phyloP scores from a whole-genome alignment of 192 early-diverging fungal species.

The Haplosporangium gracile region DNA sequence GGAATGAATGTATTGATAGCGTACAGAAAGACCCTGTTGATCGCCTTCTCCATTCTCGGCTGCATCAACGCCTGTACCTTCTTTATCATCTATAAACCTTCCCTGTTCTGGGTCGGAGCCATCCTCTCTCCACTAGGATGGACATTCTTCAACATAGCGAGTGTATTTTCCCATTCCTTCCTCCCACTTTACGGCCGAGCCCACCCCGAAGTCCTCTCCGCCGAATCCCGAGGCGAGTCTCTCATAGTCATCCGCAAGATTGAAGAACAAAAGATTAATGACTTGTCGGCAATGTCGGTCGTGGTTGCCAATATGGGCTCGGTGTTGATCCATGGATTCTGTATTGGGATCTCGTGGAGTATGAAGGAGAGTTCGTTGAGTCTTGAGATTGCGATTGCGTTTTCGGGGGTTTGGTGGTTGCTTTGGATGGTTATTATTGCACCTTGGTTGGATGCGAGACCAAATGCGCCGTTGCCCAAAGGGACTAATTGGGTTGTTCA shows the following conservation, averaged over 20 bases:
- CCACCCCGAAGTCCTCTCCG: conserved; percentile 46
- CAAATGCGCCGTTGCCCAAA: conserved; percentile 57
- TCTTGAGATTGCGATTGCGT: conserved; percentile 49
- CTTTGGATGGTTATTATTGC: conserved; percentile 50
- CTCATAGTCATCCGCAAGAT: conserved; percentile 5
- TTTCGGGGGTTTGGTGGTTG: conserved; percentile 65
- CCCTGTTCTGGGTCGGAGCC: conserved; percentile 36
- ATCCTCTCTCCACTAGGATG: conserved; percentile 43
- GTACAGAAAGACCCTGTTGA: conserved; percentile 48
- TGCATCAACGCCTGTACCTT: conserved; percentile 27
- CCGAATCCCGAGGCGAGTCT: conserved; percentile 16
- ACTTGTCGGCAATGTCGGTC: conserved; percentile 41
- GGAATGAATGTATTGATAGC: conserved; percentile 1
- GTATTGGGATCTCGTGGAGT: conserved; percentile 37
- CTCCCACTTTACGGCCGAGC: conserved; percentile 55
- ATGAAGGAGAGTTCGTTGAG: conserved; percentile 21
- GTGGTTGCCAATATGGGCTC: conserved; percentile 12
- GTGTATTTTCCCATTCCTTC: conserved; percentile 61
- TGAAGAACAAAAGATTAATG: conserved; percentile 42
- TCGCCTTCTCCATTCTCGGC: conserved; percentile 43
- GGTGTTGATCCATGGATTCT: conserved; percentile 23
- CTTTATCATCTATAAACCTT: conserved; percentile 29
- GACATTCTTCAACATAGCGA: conserved; percentile 43
- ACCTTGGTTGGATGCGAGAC: conserved; percentile 48
- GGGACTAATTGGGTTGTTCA: conserved; percentile 57